Evolutionary conservation across 2,329 filamentous ascomycete species (phyloP).

Genomic region (Nannizziopsis barbatae): DNA sequence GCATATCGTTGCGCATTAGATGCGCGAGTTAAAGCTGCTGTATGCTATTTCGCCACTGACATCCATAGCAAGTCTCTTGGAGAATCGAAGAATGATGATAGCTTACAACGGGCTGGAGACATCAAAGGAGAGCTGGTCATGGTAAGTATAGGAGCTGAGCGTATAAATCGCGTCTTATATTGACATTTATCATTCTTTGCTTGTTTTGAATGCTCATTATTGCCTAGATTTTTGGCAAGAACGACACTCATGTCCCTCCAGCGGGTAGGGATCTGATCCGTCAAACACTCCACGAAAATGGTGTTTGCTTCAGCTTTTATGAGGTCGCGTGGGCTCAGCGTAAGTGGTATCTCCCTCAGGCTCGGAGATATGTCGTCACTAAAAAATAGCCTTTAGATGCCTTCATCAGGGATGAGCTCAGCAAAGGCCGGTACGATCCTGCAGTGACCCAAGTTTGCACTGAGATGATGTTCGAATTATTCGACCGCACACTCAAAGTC

Average conservation of each 20-base stretch:
- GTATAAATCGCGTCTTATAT: background rate
- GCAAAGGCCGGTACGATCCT: constrained; percentile 87
- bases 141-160: constrained; percentile 28
- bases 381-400: constrained; percentile 46
- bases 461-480: constrained; percentile 78
- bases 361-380: background rate
- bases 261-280: constrained; percentile 74
- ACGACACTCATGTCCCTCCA: constrained; percentile 80
- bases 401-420: constrained; percentile 84
- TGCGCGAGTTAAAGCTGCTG: constrained; percentile 59
- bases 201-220: background rate
- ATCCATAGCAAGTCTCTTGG: constrained; percentile 72
- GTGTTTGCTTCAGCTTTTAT: constrained; percentile 67
- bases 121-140: constrained; percentile 72
- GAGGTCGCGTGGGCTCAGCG: constrained; percentile 87
- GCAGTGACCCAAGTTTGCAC: constrained; percentile 80
- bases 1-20: constrained; percentile 65
- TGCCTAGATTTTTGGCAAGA: constrained; percentile 67
- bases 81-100: constrained; percentile 52
- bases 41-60: constrained; percentile 89
- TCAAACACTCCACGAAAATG: constrained; percentile 64
- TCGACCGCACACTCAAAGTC: constrained; percentile 63
- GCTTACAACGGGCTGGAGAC: constrained; percentile 48
- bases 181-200: background rate
- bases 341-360: constrained; percentile 28